Evolutionary conservation across 2,329 filamentous ascomycete genomes (phyloP), one percentile per base, ranked within the genome.

Genomic region (Fusarium brevicatenulatum): DNA sequence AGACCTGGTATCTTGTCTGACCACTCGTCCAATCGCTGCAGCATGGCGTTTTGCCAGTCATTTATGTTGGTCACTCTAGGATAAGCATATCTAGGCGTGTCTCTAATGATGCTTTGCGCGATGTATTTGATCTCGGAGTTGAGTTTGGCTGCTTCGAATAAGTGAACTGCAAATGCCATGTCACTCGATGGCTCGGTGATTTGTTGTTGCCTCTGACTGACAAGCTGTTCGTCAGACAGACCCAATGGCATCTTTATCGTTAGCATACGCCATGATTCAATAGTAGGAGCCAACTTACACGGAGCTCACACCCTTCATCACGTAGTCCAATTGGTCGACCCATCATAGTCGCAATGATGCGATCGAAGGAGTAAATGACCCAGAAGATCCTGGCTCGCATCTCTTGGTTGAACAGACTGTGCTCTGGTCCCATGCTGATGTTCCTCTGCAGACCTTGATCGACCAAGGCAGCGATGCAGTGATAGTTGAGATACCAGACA

Each of bases 91-190:
- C 77, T 77, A 0, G 86, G 86, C 0, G 82, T 80, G 9, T 83
- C 81, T 30, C 84, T 81, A n/a, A 83, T 82, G 58, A 89, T 83
- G 58, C 86, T 88, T 60, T 89, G 87, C 40, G 86, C 84, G 6
- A 89, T 81, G 53, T 88, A 88, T 77, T 89, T 89, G n/a, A 89
- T 88, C 72, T 89, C 87, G 0, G 87, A 89, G 63, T 88, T 89
- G 10, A 88, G 79, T 23, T 81, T 84, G 0, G 84, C 80, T 1
- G 86, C 80, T 53, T 78, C 82, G 74, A 88, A 88, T 0, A 88
- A 76, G 54, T 88, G 86, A 12, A 88, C 82, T 0, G 86, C 83
- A 54, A 82, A 85, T 2, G 81, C 75, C 72, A 86, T 83, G 13
- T 71, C 72, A 5, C 54, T 69, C 1, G 47, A 18, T 4, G 23